phyloP scores from a whole-genome alignment of 176 grass and related monocot species.

The Juncus effusus region DNA sequence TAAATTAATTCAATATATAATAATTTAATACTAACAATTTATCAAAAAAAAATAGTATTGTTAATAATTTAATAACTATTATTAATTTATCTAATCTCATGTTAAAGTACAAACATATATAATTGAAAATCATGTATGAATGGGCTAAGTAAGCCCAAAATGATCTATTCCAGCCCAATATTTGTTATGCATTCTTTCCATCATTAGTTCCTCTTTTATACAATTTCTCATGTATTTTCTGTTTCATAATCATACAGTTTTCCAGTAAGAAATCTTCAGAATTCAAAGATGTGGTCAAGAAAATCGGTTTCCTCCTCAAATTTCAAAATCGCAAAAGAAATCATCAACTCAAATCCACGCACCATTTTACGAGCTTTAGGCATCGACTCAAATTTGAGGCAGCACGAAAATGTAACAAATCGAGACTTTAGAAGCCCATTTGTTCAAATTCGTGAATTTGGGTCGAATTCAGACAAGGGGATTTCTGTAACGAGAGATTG shows the following conservation, averaged over 20 bases:
- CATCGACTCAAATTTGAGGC: background rate
- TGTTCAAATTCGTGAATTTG: background rate
- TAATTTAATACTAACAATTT: too few species aligned
- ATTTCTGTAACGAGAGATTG: conserved; percentile 15
- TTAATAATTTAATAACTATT: too few species aligned
- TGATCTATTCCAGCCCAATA: too few species aligned
- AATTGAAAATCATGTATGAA: too few species aligned
- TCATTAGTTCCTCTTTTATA: too few species aligned
- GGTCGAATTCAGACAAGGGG: background rate
- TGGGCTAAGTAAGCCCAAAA: too few species aligned
- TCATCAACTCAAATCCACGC: background rate
- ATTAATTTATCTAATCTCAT: too few species aligned
- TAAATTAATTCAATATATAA: conserved; percentile 12
- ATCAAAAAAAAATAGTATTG: too few species aligned
- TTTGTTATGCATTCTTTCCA: too few species aligned
- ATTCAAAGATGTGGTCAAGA: background rate
- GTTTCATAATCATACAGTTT: background rate
- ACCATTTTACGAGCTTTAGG: conserved; percentile 1
- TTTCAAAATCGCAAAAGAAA: background rate
- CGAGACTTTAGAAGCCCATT: background rate
- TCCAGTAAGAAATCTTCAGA: too few species aligned
- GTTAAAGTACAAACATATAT: too few species aligned
- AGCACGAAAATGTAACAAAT: background rate
- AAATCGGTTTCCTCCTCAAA: background rate
- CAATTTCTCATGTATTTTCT: conserved; percentile 1